Base-by-base conservation (phyloP, 306 rosid species). In the Cucumis cinereus region DNA sequence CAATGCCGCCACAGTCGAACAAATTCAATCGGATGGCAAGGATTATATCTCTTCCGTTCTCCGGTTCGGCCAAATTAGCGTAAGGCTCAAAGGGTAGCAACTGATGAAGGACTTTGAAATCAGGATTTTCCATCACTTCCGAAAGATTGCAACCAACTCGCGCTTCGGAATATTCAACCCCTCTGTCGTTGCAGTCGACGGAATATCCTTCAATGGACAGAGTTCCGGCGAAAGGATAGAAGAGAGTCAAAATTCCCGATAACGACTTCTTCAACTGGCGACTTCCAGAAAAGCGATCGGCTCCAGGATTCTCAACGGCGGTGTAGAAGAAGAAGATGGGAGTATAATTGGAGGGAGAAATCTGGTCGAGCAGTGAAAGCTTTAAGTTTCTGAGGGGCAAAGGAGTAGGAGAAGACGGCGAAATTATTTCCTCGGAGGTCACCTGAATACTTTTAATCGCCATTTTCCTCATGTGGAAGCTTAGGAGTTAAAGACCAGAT, bases 291-390 rank as follows among this genome's bases (percentile, higher is more conserved):
- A 14, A 58, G 24, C 33, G 45, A 12, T 66, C n/a, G 17, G 3
- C 74, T 24, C 36, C 63, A 19, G 13, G 36, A 55, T 71, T 55
- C 11, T 49, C n/a, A 24, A 10, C 33, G 22, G 53, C 26, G 15
- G 14, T 60, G 0, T 66, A 82, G 59, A 75, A 79, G 36, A 78
- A 78, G 55, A 85, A 57, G 77, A 79, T 62, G 8, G 89, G 89
- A 80, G 81, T 83, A 70, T 52, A 85, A 50, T 57, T 49, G 8
- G 82, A 78, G 10, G 86, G 86, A 0, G 78, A 50, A 43, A 78
- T 10, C 47, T 85, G 88, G 74, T 85, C 86, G 10, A 85, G 77
- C 74, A 80, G 81, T 19, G 88, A 80, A 56, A 85, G 84, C 17
- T 81, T 52, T 75, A 82, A 69, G 24, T 49, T 82, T 62, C 78